Conservation (phyloP, 495 filamentous ascomycete genomes). For the Penicillium herquei region DNA sequence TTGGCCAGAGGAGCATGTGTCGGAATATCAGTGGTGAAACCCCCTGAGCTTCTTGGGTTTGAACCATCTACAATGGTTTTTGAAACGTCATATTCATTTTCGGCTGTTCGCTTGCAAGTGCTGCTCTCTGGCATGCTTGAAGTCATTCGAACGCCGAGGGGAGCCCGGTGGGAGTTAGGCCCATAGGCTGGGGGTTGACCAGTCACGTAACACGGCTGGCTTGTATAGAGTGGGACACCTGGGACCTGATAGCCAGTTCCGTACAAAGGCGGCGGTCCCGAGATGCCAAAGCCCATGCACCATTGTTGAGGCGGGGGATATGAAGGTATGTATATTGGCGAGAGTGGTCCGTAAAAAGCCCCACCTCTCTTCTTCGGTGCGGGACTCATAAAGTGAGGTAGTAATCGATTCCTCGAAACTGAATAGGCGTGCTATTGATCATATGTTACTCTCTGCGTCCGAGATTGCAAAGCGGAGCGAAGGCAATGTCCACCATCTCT, state of each 20-base stretch:
- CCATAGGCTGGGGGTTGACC: neutral
- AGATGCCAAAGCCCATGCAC: neutral
- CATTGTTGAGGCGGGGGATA: neutral
- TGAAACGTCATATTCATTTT: constrained; percentile 36
- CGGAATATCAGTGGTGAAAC: neutral
- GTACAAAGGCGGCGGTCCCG: neutral
- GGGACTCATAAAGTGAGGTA: neutral
- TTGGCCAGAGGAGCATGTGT: neutral
- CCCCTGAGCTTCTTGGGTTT: constrained; percentile 28
- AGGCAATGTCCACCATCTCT: neutral
- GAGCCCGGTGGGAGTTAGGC: neutral
- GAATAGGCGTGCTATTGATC: neutral
- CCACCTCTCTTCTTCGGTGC: neutral
- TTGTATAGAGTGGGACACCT: neutral
- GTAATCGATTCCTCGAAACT: neutral
- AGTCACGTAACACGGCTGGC: neutral
- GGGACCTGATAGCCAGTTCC: neutral
- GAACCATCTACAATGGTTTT: constrained; percentile 48
- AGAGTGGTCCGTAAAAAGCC: neutral
- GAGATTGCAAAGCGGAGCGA: neutral
- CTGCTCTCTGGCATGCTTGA: neutral
- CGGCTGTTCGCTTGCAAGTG: constrained; percentile 3
- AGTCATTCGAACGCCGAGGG: neutral
- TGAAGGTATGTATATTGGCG: neutral
- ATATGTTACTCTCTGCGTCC: neutral